Percentiles rank a stretch among this genome's conserved stretches.
Conservation (phyloP, 257 asterid genomes). For the Capsicum pubescens region DNA sequence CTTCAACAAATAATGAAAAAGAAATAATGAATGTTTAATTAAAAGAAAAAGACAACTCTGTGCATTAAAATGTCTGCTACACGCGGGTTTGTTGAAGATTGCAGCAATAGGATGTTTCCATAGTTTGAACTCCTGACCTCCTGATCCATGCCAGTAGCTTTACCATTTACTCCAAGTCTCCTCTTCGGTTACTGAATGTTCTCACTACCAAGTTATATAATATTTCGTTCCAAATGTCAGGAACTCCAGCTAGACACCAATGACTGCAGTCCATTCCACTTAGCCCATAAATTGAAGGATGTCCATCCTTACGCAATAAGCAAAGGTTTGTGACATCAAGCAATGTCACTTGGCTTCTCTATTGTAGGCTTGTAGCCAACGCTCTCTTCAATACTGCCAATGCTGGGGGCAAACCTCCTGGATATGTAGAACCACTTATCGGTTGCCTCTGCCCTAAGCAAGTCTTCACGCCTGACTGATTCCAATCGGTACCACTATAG, state of each 20-base stretch:
- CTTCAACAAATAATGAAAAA: neutral
- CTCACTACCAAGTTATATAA: conserved; percentile 55
- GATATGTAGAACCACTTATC: conserved; percentile 62
- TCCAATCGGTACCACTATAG: conserved; percentile 73
- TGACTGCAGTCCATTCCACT: conserved; percentile 83
- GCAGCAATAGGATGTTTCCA: no score
- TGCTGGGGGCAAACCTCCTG: conserved; percentile 73
- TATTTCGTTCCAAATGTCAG: conserved; percentile 86
- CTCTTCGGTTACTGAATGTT: no score
- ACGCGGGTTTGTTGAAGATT: no score
- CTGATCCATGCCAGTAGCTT: neutral
- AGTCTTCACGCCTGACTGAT: conserved; percentile 62
- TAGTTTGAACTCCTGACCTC: no score
- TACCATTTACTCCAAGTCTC: no score
- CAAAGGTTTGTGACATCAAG: conserved; percentile 81
- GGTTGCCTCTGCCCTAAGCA: conserved; percentile 64
- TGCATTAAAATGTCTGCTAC: no score
- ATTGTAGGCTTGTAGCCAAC: conserved; percentile 51
- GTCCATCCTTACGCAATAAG: conserved; percentile 80
- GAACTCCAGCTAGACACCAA: conserved; percentile 93
- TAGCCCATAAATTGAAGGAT: conserved; percentile 81
- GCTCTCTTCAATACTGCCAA: conserved; percentile 63
- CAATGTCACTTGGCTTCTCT: conserved; percentile 52
- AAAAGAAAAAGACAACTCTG: no score
- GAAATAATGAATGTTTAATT: neutral